phyloP scores from a whole-genome alignment of 2,329 filamentous ascomycete genomes.

The Penicillium crustosum region DNA sequence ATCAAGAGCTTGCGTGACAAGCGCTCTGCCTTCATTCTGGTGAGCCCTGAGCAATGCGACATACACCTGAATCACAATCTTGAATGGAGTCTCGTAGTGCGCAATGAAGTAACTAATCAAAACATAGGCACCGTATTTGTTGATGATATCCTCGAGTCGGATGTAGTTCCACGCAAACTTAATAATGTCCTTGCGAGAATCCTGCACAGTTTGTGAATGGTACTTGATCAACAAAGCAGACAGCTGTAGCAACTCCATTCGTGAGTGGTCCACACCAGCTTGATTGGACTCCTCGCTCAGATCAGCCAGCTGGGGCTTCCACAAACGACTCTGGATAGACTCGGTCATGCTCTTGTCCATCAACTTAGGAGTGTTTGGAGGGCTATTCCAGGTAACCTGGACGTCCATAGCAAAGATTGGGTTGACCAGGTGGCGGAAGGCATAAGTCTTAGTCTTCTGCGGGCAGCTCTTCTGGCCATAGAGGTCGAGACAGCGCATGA shows the following conservation, averaged over 20 bases:
- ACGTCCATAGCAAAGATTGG: slow-evolving; percentile 96
- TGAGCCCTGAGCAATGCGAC: slow-evolving; percentile 86
- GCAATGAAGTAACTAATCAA: slow-evolving; percentile 97
- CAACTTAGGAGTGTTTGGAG: slow-evolving; percentile 64
- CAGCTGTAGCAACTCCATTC: slow-evolving; percentile 93
- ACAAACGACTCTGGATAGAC: slow-evolving; percentile 86
- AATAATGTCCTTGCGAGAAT: slow-evolving; percentile 95
- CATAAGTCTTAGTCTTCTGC: slow-evolving; percentile 89
- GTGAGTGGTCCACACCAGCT: slow-evolving; percentile 87
- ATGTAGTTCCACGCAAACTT: slow-evolving; percentile 99
- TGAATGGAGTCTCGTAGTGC: slow-evolving; percentile 91
- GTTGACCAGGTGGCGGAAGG: slow-evolving; percentile 89
- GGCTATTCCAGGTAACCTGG: slow-evolving; percentile 71
- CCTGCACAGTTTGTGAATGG: slow-evolving; percentile 81
- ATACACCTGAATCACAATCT: slow-evolving; percentile 95
- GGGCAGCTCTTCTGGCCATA: slow-evolving; percentile 76
- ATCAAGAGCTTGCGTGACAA: slow-evolving; percentile 93
- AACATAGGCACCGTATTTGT: slow-evolving; percentile 97
- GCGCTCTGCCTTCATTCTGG: slow-evolving; percentile 86
- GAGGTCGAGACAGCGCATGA: slow-evolving; percentile 82
- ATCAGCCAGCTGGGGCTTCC: slow-evolving; percentile 84
- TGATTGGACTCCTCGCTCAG: slow-evolving; percentile 78
- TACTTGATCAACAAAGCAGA: slow-evolving; percentile 96
- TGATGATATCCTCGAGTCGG: slow-evolving; percentile 95
- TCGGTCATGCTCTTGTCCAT: slow-evolving; percentile 88